phyloP scores from a whole-genome alignment of 1,284 basidiomycete genomes.

The Sanguinoderma infundibulare region DNA sequence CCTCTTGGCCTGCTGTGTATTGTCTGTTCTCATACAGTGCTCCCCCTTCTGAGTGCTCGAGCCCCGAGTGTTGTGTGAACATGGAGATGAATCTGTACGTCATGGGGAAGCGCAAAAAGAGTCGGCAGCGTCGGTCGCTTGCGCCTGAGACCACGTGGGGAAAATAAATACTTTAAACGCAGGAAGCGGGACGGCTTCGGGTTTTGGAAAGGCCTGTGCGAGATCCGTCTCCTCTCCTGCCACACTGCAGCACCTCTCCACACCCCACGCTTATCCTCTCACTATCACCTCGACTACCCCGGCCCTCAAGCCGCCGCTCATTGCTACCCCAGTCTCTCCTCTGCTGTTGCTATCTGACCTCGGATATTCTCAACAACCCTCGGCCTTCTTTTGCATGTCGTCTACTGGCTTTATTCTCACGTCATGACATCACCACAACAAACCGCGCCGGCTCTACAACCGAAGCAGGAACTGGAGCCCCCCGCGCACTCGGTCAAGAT shows the following conservation, averaged over 20 bases:
- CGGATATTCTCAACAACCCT: not conserved
- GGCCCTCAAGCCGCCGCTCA: slow-evolving; percentile 4
- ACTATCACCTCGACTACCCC: slow-evolving; percentile 3
- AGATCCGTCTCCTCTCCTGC: slow-evolving; percentile 16
- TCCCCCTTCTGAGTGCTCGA: not conserved
- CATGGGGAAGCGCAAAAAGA: not conserved
- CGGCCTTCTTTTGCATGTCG: slow-evolving; percentile 15
- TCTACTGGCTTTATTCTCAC: slow-evolving; percentile 16
- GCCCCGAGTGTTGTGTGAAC: not conserved
- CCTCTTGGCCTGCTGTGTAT: slow-evolving; percentile 6
- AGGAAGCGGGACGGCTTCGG: too few species aligned
- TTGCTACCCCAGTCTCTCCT: not conserved
- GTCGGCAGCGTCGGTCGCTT: not conserved
- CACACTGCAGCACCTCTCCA: slow-evolving; percentile 8
- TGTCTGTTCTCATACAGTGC: slow-evolving; percentile 8
- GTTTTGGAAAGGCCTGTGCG: slow-evolving; percentile 4
- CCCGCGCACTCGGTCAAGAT: slow-evolving; percentile 15
- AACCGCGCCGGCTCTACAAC: slow-evolving; percentile 14
- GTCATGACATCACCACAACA: slow-evolving; percentile 27
- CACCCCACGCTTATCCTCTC: slow-evolving; percentile 1
- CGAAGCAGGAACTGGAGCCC: slow-evolving; percentile 15
- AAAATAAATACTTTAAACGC: not conserved
- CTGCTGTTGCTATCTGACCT: not conserved
- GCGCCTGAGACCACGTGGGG: slow-evolving; percentile 2
- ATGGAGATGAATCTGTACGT: not conserved